Conservation (phyloP, 179 eudicot genomes). For the Amaranthus tricolor region DNA sequence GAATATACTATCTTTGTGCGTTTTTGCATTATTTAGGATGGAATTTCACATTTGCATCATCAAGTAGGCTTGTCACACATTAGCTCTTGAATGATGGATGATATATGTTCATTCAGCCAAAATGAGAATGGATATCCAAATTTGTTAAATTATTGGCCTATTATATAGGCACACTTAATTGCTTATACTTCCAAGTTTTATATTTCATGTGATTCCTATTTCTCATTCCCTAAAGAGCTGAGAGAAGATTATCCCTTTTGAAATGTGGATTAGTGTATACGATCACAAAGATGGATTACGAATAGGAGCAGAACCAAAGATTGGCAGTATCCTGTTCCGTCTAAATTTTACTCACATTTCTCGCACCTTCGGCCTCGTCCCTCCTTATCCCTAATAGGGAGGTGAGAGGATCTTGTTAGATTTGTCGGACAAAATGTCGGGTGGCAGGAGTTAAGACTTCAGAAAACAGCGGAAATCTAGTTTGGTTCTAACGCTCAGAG, state of each 20-base stretch:
- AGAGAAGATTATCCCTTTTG: neutral
- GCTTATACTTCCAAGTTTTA: neutral
- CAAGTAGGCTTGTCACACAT: slow-evolving; percentile 3
- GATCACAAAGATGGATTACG: too few species aligned
- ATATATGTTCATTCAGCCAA: neutral
- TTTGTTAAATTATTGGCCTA: neutral
- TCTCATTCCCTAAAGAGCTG: neutral
- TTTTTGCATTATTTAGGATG: slow-evolving; percentile 3
- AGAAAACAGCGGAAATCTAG: too few species aligned
- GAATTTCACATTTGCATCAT: neutral
- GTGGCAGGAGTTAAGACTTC: too few species aligned
- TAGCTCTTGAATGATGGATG: neutral
- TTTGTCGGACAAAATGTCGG: too few species aligned
- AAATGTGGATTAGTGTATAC: too few species aligned
- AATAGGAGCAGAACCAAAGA: too few species aligned
- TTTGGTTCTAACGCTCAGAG: too few species aligned
- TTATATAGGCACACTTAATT: neutral
- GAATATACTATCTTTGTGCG: neutral
- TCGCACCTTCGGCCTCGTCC: too few species aligned
- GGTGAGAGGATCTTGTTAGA: too few species aligned
- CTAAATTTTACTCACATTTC: too few species aligned
- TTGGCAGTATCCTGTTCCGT: too few species aligned
- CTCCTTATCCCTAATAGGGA: too few species aligned
- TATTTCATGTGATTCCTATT: neutral
- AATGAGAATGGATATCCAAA: neutral